Evolutionary conservation across 352 stramenopile species (phyloP), one percentile per base, ranked within the genome.

Genomic region (Phytophthora syringae): DNA sequence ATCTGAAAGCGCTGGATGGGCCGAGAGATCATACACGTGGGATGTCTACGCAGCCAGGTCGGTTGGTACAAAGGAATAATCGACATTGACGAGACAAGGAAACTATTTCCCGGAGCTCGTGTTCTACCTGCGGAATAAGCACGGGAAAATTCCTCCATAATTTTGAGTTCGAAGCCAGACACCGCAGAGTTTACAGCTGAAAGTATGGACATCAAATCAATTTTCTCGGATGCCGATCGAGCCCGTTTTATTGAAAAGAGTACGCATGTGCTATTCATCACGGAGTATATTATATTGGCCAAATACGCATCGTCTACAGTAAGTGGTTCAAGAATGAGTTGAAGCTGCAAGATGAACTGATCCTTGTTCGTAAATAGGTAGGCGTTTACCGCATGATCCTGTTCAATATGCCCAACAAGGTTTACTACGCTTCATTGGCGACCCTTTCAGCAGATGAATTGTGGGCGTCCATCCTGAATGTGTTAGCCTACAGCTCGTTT

Each of bases 281-380:
- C 62, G 16, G 70, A 82, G 57, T 79, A 72, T n/a, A 37, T 77
- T 24, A 24, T 76, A 15, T 47, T 78, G 25, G 56, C 60, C 9
- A 69, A 78, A 49, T 76, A 74, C 43, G 62, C 10, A 15, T 63
- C 22, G 51, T 78, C 15, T 76, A 74, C 28, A 39, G 65, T 76
- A 52, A 30, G 21, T 50, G 43, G 3, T 34, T 51, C 6, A 45
- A 25, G 12, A 27, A 0, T 12, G n/a, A 15, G 7, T n/a, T 27
- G 5, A 13, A 4, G 0, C 18, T 24, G 13, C n/a, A 45, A 10
- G n/a, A 7, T 45, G 13, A 25, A 45, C n/a, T n/a, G n/a, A n/a
- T n/a, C n/a, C n/a, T 24, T 25, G 9, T 45, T 45, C 1, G 5
- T 22, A 15, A 9, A 7, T 4, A 5, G n/a, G n/a, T n/a, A 45